Percentiles rank a stretch among this genome's conserved stretches.
These are phyloP conservation scores for Blastomyces percursus DNA, from an alignment of 2,329 filamentous ascomycete genomes.

Conservation along the genomic window DNA sequence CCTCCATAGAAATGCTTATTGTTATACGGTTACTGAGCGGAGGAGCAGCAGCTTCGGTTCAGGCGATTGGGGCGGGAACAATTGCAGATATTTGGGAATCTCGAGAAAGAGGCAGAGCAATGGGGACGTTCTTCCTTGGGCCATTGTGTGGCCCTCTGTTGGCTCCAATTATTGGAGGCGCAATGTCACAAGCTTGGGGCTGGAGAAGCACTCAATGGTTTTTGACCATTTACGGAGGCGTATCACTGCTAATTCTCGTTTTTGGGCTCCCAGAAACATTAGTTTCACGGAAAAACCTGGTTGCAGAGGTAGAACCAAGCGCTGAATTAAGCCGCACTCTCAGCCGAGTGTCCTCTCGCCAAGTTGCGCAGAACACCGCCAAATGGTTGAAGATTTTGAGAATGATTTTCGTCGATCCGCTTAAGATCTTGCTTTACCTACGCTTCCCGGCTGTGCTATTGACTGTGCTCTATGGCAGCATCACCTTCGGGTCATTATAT, in stretches of 20 bases:
- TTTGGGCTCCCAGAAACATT: slow-evolving; percentile 38
- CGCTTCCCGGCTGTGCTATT: slow-evolving; percentile 63
- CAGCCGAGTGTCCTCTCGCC: slow-evolving; percentile 49
- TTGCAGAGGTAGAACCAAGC: slow-evolving; percentile 18
- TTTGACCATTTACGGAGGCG: slow-evolving; percentile 55
- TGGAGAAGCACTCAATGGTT: slow-evolving; percentile 77
- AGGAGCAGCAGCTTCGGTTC: slow-evolving; percentile 67
- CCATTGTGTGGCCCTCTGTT: slow-evolving; percentile 64
- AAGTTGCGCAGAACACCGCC: slow-evolving; percentile 49
- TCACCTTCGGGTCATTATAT: slow-evolving; percentile 66
- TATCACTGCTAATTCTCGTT: slow-evolving; percentile 32
- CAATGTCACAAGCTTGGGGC: slow-evolving; percentile 54
- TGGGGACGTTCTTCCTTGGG: slow-evolving; percentile 73
- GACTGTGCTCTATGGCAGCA: slow-evolving; percentile 61
- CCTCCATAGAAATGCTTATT: slow-evolving; percentile 63
- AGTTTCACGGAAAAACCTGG: slow-evolving; percentile 21
- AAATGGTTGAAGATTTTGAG: slow-evolving; percentile 45
- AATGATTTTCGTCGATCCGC: slow-evolving; percentile 58
- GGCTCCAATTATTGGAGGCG: slow-evolving; percentile 66
- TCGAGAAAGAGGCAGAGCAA: slow-evolving; percentile 61
- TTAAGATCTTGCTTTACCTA: slow-evolving; percentile 59
- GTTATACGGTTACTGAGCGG: slow-evolving; percentile 63
- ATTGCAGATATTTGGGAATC: slow-evolving; percentile 73
- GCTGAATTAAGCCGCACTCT: slow-evolving; percentile 16
- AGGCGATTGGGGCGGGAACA: slow-evolving; percentile 72